Conservation (phyloP, 2,329 filamentous ascomycete species). For the Claviceps sp. region DNA sequence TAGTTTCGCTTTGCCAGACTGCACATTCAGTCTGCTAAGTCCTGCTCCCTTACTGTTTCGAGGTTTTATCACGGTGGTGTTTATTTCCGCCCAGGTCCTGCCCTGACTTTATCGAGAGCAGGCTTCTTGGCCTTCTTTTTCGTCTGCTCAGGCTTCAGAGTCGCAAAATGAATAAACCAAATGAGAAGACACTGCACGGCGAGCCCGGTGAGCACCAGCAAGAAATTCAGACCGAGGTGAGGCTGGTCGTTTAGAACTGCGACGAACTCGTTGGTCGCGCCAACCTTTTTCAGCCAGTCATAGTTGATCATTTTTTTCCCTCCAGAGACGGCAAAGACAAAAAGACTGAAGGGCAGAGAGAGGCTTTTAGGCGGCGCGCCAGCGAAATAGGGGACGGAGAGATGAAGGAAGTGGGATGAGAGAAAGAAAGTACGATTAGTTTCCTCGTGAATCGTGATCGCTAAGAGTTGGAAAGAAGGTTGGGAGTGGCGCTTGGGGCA, state of each 20-base stretch:
- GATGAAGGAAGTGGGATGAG: no score
- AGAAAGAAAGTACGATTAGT: no score
- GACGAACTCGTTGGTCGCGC: slow-evolving; percentile 44
- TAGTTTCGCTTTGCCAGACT: background rate
- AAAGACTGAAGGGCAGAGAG: no score
- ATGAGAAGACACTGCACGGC: slow-evolving; percentile 32
- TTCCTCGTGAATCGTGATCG: no score
- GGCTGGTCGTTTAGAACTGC: slow-evolving; percentile 49
- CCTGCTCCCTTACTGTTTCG: background rate
- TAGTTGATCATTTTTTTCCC: slow-evolving; percentile 33
- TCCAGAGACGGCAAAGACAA: no score
- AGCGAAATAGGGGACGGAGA: no score
- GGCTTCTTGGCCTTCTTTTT: slow-evolving; percentile 27
- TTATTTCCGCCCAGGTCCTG: background rate
- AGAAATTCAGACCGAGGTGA: slow-evolving; percentile 41
- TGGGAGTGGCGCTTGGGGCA: no score
- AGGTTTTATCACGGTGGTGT: background rate
- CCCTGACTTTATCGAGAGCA: background rate
- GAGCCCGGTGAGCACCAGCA: slow-evolving; percentile 38
- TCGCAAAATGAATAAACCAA: slow-evolving; percentile 47
- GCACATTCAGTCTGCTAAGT: background rate
- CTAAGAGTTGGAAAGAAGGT: no score
- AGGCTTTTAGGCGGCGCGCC: no score
- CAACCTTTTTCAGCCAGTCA: slow-evolving; percentile 42
- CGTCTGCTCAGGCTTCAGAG: slow-evolving; percentile 46